Conservation (phyloP, 2,329 filamentous ascomycete genomes). For the Didymella pinodella region DNA sequence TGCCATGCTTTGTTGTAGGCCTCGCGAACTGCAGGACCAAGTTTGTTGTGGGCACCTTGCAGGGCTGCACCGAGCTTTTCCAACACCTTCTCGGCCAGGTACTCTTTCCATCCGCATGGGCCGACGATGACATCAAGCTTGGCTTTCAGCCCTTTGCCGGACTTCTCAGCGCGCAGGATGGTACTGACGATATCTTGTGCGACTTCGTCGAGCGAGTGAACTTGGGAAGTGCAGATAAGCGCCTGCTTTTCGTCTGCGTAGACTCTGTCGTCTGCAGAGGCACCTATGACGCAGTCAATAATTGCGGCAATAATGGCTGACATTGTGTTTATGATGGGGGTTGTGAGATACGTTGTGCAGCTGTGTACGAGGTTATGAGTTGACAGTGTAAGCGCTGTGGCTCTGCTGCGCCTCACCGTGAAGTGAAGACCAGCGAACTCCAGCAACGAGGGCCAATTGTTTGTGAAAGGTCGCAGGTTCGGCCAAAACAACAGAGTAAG, state of each 20-base stretch:
- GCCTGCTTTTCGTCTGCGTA: conserved; percentile 28
- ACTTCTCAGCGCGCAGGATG: conserved; percentile 29
- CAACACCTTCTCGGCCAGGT: conserved; percentile 41
- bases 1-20: conserved; percentile 38
- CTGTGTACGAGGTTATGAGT: neutral
- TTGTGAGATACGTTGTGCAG: neutral
- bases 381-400: conserved; percentile 8
- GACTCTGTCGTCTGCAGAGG: neutral
- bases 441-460: neutral
- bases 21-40: conserved; percentile 32
- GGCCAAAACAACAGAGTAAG: neutral
- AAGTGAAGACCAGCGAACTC: neutral
- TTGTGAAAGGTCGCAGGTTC: neutral
- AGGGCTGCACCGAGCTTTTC: conserved; percentile 37
- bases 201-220: conserved; percentile 22
- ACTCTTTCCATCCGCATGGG: conserved; percentile 41
- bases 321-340: neutral
- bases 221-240: conserved; percentile 6
- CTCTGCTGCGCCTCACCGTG: conserved; percentile 7
- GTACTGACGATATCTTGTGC: conserved; percentile 31
- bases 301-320: conserved; percentile 2
- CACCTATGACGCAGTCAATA: conserved; percentile 4
- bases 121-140: conserved; percentile 39
- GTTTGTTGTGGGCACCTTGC: conserved; percentile 31
- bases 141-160: conserved; percentile 26